A percentile compares a stretch with the other conserved stretches of the same genome.
phyloP scores from a whole-genome alignment of 306 rosid genomes.

The Malus orientalis region DNA sequence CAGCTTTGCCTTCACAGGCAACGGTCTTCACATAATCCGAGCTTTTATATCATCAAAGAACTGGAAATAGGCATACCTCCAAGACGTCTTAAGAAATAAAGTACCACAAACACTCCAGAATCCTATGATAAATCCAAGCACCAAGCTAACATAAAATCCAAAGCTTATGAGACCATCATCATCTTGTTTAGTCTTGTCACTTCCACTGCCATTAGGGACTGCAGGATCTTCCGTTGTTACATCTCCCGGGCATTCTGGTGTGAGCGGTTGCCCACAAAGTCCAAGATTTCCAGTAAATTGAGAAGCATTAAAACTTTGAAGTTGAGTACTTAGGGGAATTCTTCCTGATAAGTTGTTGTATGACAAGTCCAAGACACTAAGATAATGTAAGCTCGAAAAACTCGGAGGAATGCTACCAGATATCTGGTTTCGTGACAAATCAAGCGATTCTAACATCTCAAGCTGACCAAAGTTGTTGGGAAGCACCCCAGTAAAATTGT shows the following conservation, averaged over 20 bases:
- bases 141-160: constrained; percentile 19
- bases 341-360: constrained; percentile 10
- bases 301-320: background rate
- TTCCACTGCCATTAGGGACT: background rate
- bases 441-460: constrained; percentile 12
- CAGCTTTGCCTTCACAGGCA: background rate
- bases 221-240: background rate
- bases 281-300: constrained; percentile 8
- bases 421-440: constrained; percentile 22
- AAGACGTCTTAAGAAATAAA: background rate
- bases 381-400: background rate
- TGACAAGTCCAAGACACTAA: constrained; percentile 7
- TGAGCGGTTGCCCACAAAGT: constrained; percentile 25
- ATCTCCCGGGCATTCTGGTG: constrained; percentile 7
- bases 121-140: constrained; percentile 19
- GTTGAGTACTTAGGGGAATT: constrained; percentile 19
- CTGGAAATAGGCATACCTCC: constrained; percentile 15
- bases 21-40: background rate
- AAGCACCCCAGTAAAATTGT: constrained; percentile 7
- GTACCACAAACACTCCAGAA: constrained; percentile 21
- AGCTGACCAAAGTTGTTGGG: constrained; percentile 1
- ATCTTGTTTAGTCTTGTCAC: background rate
- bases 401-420: constrained; percentile 14
- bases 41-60: background rate
- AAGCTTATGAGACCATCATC: background rate